phyloP scores from a whole-genome alignment of 2,329 filamentous ascomycete genomes.

The Aulographum hederae region DNA sequence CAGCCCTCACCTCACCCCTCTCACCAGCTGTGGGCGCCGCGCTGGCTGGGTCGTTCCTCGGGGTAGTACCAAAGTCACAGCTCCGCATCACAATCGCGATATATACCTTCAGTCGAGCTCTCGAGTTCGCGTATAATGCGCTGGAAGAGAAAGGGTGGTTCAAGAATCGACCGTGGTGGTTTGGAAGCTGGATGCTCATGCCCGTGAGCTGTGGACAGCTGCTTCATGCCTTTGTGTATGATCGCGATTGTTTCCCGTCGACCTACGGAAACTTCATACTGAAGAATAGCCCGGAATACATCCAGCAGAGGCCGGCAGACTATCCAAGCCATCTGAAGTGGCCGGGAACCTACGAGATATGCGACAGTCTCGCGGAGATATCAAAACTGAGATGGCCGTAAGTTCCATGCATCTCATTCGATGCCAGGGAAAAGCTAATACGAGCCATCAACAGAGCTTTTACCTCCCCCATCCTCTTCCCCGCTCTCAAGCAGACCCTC shows the following conservation, averaged over 20 bases:
- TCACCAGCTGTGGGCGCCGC: conserved; percentile 84
- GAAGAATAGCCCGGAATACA: conserved; percentile 57
- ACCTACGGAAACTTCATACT: conserved; percentile 48
- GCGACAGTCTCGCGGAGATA: conserved; percentile 68
- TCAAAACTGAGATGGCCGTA: conserved; percentile 70
- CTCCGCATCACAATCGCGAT: conserved; percentile 67
- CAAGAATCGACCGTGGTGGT: conserved; percentile 49
- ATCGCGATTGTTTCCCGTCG: conserved; percentile 32
- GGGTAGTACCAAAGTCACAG: conserved; percentile 52
- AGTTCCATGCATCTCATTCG: too few species aligned
- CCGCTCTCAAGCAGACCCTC: conserved; percentile 39
- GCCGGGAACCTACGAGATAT: conserved; percentile 58
- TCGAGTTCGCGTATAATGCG: conserved; percentile 77
- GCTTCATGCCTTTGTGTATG: conserved; percentile 31
- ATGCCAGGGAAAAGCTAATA: conserved; percentile 2
- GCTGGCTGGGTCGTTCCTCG: conserved; percentile 66
- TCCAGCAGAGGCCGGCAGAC: conserved; percentile 51
- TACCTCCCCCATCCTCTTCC: conserved; percentile 73
- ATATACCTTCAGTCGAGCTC: conserved; percentile 59
- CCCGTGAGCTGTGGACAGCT: conserved; percentile 29
- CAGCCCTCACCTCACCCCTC: conserved; percentile 61
- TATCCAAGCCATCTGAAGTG: conserved; percentile 51
- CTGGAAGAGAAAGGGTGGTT: conserved; percentile 52
- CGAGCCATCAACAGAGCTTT: conserved; percentile 38
- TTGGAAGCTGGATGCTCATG: conserved; percentile 33